phyloP scores from a whole-genome alignment of 192 early-diverging fungal species.

The Dissophora globulifera region DNA sequence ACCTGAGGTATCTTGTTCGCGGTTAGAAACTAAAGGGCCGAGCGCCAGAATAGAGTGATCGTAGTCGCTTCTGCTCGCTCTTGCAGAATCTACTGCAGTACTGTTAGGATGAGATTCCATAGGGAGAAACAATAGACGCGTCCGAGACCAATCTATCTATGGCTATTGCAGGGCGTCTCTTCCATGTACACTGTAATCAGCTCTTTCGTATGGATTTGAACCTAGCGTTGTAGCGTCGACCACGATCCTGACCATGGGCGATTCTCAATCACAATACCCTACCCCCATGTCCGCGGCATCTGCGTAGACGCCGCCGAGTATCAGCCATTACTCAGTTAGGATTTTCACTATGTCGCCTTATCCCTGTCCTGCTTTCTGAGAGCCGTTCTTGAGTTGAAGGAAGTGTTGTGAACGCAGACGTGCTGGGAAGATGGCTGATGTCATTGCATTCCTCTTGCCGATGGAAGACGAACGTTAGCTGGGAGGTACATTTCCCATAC shows the following conservation, averaged over 20 bases:
- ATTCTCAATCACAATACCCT: constrained; percentile 3
- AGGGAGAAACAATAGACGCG: constrained; percentile 9
- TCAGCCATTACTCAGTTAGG: background rate
- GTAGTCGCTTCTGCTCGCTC: constrained; percentile 9
- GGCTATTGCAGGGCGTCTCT: constrained; percentile 8
- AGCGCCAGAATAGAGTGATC: constrained; percentile 21
- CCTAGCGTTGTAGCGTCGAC: background rate
- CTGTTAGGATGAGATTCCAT: constrained; percentile 3
- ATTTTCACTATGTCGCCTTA: constrained; percentile 3
- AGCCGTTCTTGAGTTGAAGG: constrained; percentile 36
- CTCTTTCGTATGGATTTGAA: constrained; percentile 31
- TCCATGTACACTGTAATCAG: background rate
- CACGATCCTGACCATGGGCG: constrained; percentile 5
- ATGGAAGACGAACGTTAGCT: constrained; percentile 26
- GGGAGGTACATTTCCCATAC: constrained; percentile 11
- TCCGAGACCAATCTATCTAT: constrained; percentile 3
- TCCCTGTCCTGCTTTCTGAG: background rate
- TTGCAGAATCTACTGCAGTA: constrained; percentile 14
- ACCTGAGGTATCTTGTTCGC: constrained; percentile 11
- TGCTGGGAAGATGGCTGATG: constrained; percentile 36
- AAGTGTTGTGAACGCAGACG: constrained; percentile 29
- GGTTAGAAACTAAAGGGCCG: constrained; percentile 26
- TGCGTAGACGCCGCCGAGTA: constrained; percentile 22
- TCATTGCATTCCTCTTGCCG: constrained; percentile 16
- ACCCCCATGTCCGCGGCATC: constrained; percentile 32